These are phyloP conservation scores for Diospyros kaki DNA, from an alignment of 148 eudicot genomes.

Conservation along the genomic window DNA sequence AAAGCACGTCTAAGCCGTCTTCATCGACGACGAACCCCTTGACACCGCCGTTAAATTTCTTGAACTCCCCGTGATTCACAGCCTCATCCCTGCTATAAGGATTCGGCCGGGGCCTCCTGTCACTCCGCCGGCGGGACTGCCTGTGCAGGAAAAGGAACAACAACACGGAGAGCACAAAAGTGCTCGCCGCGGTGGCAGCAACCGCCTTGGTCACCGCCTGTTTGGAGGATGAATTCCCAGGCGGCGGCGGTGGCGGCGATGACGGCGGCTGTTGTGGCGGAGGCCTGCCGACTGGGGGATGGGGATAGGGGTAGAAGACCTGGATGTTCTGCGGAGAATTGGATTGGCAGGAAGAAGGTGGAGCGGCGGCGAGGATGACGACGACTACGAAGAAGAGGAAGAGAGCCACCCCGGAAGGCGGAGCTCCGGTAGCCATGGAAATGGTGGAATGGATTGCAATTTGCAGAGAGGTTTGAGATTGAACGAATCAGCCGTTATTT, in stretches of 20 bases:
- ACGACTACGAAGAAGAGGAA: constrained; percentile 2
- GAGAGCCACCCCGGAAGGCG: constrained; percentile 9
- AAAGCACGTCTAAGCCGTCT: constrained; percentile 81
- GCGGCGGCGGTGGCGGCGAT: constrained; percentile 11
- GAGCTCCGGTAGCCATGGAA: constrained; percentile 21
- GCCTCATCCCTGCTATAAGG: background rate
- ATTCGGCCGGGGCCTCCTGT: constrained; percentile 4
- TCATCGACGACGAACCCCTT: constrained; percentile 85
- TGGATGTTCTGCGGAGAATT: constrained; percentile 52
- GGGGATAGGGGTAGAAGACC: constrained; percentile 37
- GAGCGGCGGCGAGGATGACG: constrained; percentile 23
- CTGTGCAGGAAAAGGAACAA: constrained; percentile 37
- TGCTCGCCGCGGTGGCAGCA: constrained; percentile 58
- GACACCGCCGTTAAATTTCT: constrained; percentile 41
- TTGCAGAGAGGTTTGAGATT: constrained; percentile 11
- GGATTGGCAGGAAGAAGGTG: constrained; percentile 33
- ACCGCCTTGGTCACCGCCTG: constrained; percentile 56
- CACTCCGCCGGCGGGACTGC: constrained; percentile 20
- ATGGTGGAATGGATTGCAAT: too few relatives aligned
- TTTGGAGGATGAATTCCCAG: constrained; percentile 23
- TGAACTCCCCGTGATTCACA: constrained; percentile 27
- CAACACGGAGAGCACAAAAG: constrained; percentile 47
- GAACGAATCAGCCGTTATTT: constrained; percentile 4
- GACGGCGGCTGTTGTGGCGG: constrained; percentile 18
- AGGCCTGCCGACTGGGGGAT: constrained; percentile 20